These are phyloP conservation scores for Panus rudis DNA, from an alignment of 768 basidiomycete genomes.

Conservation along the genomic window DNA sequence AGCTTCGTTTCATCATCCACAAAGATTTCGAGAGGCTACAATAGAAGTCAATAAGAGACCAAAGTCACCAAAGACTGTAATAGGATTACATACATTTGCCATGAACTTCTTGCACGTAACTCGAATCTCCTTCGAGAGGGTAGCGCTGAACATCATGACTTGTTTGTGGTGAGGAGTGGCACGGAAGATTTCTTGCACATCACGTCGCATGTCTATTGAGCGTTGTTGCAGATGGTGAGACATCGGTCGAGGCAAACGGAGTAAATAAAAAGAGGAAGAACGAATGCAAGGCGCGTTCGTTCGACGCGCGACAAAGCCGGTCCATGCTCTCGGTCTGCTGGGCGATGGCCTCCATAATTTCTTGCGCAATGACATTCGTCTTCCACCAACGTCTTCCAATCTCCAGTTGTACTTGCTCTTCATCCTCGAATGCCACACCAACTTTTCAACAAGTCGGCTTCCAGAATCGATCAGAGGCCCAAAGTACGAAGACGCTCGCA, in stretches of 20 bases:
- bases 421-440: no score
- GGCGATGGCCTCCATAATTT: no score
- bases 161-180: constrained; percentile 99
- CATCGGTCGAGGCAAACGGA: constrained; percentile 37
- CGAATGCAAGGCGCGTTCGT: background rate
- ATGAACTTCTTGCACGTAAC: constrained; percentile 99
- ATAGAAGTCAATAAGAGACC: constrained; percentile 5
- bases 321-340: no score
- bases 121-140: constrained; percentile 93
- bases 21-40: constrained; percentile 95
- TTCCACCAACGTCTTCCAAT: no score
- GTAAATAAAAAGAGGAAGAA: constrained; percentile 10
- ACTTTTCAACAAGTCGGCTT: no score
- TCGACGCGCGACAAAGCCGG: background rate
- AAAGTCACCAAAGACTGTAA: background rate
- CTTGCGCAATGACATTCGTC: no score
- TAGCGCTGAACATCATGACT: constrained; percentile 99
- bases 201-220: constrained; percentile 98
- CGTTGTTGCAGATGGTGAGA: constrained; percentile 59
- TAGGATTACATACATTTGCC: constrained; percentile 71
- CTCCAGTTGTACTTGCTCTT: no score
- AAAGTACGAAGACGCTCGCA: no score
- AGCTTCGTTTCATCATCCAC: constrained; percentile 99
- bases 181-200: constrained; percentile 99
- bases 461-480: no score